Percentiles rank a stretch among this genome's conserved stretches.
Conservation (phyloP, 1,139 yeast species). For the Hanseniaspora gamundiae region DNA sequence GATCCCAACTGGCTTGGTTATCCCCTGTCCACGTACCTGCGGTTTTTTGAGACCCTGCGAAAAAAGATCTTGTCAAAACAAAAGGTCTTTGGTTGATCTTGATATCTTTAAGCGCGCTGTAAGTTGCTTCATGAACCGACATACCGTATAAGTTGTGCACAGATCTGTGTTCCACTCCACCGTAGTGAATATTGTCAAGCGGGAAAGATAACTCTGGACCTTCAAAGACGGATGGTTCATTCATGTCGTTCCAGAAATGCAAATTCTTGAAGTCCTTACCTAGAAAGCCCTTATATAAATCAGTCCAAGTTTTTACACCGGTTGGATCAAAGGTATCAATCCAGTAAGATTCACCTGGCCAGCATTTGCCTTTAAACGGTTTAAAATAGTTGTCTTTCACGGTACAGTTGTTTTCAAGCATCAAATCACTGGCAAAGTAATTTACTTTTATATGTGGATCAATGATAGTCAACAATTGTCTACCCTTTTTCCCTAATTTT, state of each 20-base stretch:
- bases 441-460: constrained; percentile 83
- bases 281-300: constrained; percentile 36
- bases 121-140: constrained; percentile 71
- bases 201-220: constrained; percentile 93
- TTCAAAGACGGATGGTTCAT: constrained; percentile 87
- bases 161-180: constrained; percentile 82
- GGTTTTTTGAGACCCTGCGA: constrained; percentile 81
- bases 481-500: constrained; percentile 54
- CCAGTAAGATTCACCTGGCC: constrained; percentile 98
- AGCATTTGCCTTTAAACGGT: constrained; percentile 75
- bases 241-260: constrained; percentile 96
- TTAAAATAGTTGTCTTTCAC: constrained; percentile 36
- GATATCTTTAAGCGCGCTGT: constrained; percentile 46
- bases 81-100: constrained; percentile 59
- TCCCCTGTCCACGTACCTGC: constrained; percentile 99
- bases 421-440: constrained; percentile 49
- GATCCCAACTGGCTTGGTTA: constrained; percentile 87
- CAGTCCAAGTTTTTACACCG: constrained; percentile 50
- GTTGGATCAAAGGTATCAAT: constrained; percentile 60
- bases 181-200: constrained; percentile 65
- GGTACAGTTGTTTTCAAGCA: constrained; percentile 31
- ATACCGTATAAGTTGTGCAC: constrained; percentile 78
- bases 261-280: constrained; percentile 43
- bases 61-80: constrained; percentile 75
- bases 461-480: constrained; percentile 73